These are phyloP conservation scores for Drechslera avenae DNA, from an alignment of 2,329 filamentous ascomycete genomes.

Conservation along the genomic window DNA sequence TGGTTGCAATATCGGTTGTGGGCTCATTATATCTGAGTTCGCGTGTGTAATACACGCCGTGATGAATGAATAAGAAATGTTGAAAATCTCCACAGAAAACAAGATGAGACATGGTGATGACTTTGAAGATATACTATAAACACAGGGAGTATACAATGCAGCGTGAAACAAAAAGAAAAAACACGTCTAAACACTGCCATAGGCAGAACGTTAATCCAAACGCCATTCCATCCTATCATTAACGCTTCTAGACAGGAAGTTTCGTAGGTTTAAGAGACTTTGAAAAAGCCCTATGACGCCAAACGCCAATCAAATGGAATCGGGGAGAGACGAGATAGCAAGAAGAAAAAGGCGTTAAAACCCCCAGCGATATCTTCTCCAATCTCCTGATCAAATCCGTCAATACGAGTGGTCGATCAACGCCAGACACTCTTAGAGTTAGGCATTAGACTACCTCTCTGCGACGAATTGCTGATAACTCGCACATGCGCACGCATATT, in stretches of 20 bases:
- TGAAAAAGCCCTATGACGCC: neutral
- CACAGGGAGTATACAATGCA: neutral
- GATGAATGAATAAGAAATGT: too few species aligned
- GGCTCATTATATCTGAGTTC: too few species aligned
- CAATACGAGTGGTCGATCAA: constrained; percentile 21
- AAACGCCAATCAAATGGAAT: neutral
- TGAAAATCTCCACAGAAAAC: too few species aligned
- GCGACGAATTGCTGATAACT: constrained; percentile 38
- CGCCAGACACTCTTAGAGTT: constrained; percentile 43
- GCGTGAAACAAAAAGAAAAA: neutral
- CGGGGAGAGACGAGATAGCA: neutral
- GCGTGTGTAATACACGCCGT: too few species aligned
- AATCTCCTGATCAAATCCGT: neutral
- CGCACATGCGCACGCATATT: constrained; percentile 39
- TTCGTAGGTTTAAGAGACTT: neutral
- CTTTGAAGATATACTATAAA: constrained; percentile 1
- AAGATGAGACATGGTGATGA: neutral
- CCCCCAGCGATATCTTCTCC: constrained; percentile 4
- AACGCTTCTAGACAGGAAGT: constrained; percentile 9
- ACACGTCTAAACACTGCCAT: constrained; percentile 8
- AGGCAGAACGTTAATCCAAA: constrained; percentile 11
- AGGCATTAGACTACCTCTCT: constrained; percentile 39
- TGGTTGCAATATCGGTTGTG: too few species aligned
- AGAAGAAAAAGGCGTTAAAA: constrained; percentile 3
- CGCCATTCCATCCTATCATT: constrained; percentile 7